A percentile compares a stretch with the other conserved stretches of the same genome.
Evolutionary conservation across 129 eudicot species (phyloP).

Genomic region (Helichrysum umbraculigerum): DNA sequence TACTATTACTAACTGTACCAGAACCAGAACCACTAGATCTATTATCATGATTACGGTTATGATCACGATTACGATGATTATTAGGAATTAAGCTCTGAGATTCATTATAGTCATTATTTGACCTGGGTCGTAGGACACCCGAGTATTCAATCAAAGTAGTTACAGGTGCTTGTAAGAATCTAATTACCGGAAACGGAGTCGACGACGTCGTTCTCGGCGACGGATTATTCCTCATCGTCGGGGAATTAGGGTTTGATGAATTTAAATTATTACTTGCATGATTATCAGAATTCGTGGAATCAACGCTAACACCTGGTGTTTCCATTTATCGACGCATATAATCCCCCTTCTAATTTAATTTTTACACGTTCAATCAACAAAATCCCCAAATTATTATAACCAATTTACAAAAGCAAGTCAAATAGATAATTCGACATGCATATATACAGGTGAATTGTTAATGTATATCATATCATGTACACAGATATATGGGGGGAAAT

Average conservation of each 20-base stretch:
- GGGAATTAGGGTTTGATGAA: conserved; percentile 27
- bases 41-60: not conserved
- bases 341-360: conserved; percentile 1
- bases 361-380: conserved; percentile 16
- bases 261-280: conserved; percentile 22
- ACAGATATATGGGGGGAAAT: not conserved
- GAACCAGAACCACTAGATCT: conserved; percentile 15
- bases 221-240: conserved; percentile 25
- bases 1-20: conserved; percentile 21
- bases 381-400: conserved; percentile 1
- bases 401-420: conserved; percentile 3
- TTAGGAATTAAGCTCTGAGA: conserved; percentile 33
- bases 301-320: conserved; percentile 34
- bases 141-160: conserved; percentile 58
- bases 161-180: conserved; percentile 64
- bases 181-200: conserved; percentile 44
- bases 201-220: conserved; percentile 34
- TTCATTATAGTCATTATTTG: conserved; percentile 38
- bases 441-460: conserved; percentile 10
- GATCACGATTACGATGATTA: conserved; percentile 17
- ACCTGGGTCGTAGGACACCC: conserved; percentile 46
- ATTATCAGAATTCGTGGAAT: conserved; percentile 25
- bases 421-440: not conserved
- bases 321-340: conserved; percentile 37
- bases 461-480: not conserved